A percentile compares a stretch with the other conserved stretches of the same genome.
Evolutionary conservation across 2,329 filamentous ascomycete genomes (phyloP).

Genomic region (Fusarium begoniae): DNA sequence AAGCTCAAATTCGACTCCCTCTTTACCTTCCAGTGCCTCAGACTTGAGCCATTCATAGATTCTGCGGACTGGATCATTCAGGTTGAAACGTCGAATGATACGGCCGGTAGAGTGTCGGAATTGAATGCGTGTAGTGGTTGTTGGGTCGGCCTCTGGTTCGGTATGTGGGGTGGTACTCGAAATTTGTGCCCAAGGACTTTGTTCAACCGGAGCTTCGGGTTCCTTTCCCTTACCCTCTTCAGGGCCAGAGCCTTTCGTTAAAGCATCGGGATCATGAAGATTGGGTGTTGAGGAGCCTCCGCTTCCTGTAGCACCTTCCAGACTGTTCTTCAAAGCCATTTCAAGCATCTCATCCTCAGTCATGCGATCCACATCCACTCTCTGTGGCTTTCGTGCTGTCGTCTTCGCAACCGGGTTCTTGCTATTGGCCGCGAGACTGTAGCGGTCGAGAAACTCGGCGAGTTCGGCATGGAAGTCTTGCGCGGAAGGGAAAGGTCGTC

Average conservation of each 20-base stretch:
- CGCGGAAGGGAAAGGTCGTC: constrained; percentile 78
- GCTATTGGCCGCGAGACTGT: constrained; percentile 85
- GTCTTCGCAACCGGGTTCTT: constrained; percentile 89
- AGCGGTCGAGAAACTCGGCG: constrained; percentile 95
- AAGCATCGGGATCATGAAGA: constrained; percentile 83
- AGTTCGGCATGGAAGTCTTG: constrained; percentile 89
- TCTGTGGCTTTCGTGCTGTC: constrained; percentile 69
- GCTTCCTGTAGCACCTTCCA: constrained; percentile 62
- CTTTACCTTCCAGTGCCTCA: constrained; percentile 81
- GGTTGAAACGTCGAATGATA: constrained; percentile 84
- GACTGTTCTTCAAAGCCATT: constrained; percentile 89
- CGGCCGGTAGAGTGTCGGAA: constrained; percentile 87
- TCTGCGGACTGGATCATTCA: constrained; percentile 79
- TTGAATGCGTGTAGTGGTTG: constrained; percentile 86
- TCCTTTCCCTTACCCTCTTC: constrained; percentile 65
- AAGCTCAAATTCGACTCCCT: constrained; percentile 83
- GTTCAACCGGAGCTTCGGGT: constrained; percentile 49
- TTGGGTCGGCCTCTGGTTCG: constrained; percentile 78
- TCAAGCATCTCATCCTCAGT: constrained; percentile 98
- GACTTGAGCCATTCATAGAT: constrained; percentile 98
- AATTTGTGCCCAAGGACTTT: constrained; percentile 72
- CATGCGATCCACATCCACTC: constrained; percentile 84
- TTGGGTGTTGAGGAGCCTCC: constrained; percentile 56
- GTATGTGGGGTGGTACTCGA: constrained; percentile 75
- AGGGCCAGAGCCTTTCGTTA: constrained; percentile 73